A percentile compares a stretch with the other conserved stretches of the same genome.
Evolutionary conservation across 345 rosid species (phyloP).

Genomic region (Salix udensis): DNA sequence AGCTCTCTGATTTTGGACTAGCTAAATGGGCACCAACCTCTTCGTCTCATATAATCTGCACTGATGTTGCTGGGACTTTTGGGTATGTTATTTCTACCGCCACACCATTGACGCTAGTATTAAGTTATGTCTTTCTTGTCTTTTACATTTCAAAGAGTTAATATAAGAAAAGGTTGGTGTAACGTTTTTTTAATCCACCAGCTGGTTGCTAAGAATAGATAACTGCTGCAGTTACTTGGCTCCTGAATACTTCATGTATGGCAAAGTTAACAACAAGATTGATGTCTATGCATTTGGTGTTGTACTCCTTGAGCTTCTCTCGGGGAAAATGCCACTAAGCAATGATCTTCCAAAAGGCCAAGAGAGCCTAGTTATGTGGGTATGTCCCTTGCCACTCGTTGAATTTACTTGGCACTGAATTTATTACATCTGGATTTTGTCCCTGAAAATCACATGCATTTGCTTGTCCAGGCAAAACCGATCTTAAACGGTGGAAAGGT

Average conservation of each 20-base stretch:
- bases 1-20: slow-evolving; percentile 97
- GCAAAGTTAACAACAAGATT: slow-evolving; percentile 81
- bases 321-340: slow-evolving; percentile 28
- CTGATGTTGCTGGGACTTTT: slow-evolving; percentile 88
- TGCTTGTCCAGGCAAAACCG: slow-evolving; percentile 27
- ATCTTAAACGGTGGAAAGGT: slow-evolving; percentile 22
- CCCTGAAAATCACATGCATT: slow-evolving; percentile 1
- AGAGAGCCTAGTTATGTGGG: slow-evolving; percentile 34
- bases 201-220: background rate
- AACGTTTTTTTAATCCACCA: background rate
- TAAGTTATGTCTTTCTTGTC: background rate
- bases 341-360: slow-evolving; percentile 31
- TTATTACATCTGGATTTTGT: background rate
- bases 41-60: slow-evolving; percentile 45
- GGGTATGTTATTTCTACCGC: slow-evolving; percentile 48
- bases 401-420: slow-evolving; percentile 5
- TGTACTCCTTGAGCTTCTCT: slow-evolving; percentile 20
- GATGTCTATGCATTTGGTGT: slow-evolving; percentile 93
- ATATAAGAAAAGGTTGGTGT: background rate
- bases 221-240: slow-evolving; percentile 76
- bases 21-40: slow-evolving; percentile 63
- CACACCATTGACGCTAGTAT: background rate
- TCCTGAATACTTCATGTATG: slow-evolving; percentile 95
- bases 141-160: background rate
- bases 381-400: slow-evolving; percentile 4